phyloP scores from a whole-genome alignment of 495 filamentous ascomycete species.

The Aspergillus funiculosus region DNA sequence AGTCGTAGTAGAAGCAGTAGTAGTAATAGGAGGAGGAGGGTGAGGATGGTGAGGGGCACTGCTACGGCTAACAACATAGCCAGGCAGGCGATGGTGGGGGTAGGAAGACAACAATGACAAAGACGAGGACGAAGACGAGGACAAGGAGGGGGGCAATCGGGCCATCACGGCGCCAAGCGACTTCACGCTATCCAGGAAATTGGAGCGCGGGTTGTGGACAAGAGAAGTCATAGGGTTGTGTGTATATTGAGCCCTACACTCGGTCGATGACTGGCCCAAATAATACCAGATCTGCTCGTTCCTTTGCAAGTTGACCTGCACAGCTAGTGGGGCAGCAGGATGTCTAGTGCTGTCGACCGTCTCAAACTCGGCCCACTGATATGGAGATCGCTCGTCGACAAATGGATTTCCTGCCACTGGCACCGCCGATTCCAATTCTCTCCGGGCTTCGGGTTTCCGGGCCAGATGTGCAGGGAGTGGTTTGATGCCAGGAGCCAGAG shows the following conservation, averaged over 20 bases:
- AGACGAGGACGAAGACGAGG: too few species aligned
- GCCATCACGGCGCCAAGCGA: conserved; percentile 36
- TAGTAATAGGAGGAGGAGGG: conserved; percentile 17
- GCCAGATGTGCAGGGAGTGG: conserved; percentile 54
- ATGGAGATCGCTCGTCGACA: conserved; percentile 48
- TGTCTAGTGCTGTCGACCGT: conserved; percentile 42
- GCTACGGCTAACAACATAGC: conserved; percentile 25
- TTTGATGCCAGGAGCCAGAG: conserved; percentile 50
- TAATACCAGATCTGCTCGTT: conserved; percentile 84
- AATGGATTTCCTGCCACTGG: conserved; percentile 55
- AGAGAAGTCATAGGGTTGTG: conserved; percentile 65
- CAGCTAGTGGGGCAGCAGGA: conserved; percentile 46
- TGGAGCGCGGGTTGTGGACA: conserved; percentile 52
- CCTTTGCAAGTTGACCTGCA: conserved; percentile 59
- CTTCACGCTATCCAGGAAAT: conserved; percentile 53
- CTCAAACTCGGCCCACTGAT: conserved; percentile 82
- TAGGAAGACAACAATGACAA: too few species aligned
- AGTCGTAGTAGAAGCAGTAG: too few species aligned
- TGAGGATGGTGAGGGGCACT: conserved; percentile 20
- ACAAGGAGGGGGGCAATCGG: conserved; percentile 26
- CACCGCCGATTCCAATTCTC: conserved; percentile 42
- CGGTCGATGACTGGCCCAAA: conserved; percentile 78
- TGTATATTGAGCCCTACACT: conserved; percentile 88
- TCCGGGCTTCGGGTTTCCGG: conserved; percentile 43
- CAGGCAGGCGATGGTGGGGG: conserved; percentile 30